phyloP scores from a whole-genome alignment of 306 rosid species.

The Vicia villosa region DNA sequence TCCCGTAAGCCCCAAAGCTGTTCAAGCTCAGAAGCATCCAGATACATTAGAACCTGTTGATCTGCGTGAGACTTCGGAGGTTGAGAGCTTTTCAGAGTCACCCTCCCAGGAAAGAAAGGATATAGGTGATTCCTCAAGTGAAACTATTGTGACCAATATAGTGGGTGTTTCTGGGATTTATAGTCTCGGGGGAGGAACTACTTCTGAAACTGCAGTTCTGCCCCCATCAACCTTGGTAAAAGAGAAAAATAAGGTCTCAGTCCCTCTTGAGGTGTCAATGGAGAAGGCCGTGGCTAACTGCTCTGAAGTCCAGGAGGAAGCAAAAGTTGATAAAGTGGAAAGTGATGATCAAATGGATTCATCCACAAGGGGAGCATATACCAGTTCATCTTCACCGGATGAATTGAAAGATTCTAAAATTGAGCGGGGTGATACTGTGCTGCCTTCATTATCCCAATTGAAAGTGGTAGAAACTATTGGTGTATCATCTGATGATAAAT shows the following conservation, averaged over 20 bases:
- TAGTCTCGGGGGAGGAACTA: constrained; percentile 23
- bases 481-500: too few species aligned
- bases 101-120: constrained; percentile 26
- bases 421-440: constrained; percentile 21
- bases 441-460: too few species aligned
- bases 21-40: constrained; percentile 33
- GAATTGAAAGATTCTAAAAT: constrained; percentile 14
- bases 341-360: constrained; percentile 35
- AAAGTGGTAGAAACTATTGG: too few species aligned
- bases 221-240: constrained; percentile 20
- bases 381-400: constrained; percentile 3
- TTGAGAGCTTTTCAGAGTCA: constrained; percentile 30
- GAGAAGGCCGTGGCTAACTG: constrained; percentile 20
- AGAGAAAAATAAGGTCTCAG: constrained; percentile 32
- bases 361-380: neutral
- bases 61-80: constrained; percentile 25
- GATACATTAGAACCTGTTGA: constrained; percentile 35
- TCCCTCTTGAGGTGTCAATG: constrained; percentile 33
- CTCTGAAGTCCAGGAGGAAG: constrained; percentile 35
- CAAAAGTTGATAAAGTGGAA: constrained; percentile 34
- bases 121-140: constrained; percentile 8
- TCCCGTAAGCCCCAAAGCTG: constrained; percentile 19
- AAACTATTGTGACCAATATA: constrained; percentile 15
- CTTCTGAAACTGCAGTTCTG: constrained; percentile 33
- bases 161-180: constrained; percentile 32